Evolutionary conservation across 176 grass and related monocot genomes (phyloP).

Genomic region (Thalia dealbata): DNA sequence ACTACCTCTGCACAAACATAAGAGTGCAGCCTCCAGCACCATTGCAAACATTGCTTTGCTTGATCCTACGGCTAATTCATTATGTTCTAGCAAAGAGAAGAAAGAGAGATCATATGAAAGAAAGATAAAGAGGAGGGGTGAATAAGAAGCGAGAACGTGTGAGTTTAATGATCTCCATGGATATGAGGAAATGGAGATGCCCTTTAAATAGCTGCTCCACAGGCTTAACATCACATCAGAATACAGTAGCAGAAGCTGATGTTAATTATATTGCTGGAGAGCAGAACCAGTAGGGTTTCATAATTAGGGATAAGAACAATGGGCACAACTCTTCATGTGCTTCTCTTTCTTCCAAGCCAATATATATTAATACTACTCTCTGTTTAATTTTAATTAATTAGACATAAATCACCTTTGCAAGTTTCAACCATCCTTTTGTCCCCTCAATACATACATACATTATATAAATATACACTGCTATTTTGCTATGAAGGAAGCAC

Average conservation of each 20-base stretch:
- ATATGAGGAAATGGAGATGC: background rate
- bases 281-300: background rate
- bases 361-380: too few relatives aligned
- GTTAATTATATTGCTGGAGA: background rate
- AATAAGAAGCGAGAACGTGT: background rate
- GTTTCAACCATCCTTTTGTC: background rate
- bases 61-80: background rate
- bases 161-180: background rate
- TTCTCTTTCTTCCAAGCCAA: background rate
- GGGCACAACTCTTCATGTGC: background rate
- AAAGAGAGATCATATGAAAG: background rate
- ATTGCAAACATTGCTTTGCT: background rate
- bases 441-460: background rate
- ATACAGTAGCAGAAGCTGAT: background rate
- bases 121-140: background rate
- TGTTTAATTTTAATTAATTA: too few relatives aligned
- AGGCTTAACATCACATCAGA: background rate
- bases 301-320: background rate
- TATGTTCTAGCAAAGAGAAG: background rate
- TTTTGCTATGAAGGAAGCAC: too few relatives aligned
- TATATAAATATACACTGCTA: too few relatives aligned
- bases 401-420: too few relatives aligned
- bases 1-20: too few relatives aligned
- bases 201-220: background rate
- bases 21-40: too few relatives aligned